A percentile compares a stretch with the other conserved stretches of the same genome.
phyloP scores from a whole-genome alignment of 768 basidiomycete species.

The Scleroderma bovista region DNA sequence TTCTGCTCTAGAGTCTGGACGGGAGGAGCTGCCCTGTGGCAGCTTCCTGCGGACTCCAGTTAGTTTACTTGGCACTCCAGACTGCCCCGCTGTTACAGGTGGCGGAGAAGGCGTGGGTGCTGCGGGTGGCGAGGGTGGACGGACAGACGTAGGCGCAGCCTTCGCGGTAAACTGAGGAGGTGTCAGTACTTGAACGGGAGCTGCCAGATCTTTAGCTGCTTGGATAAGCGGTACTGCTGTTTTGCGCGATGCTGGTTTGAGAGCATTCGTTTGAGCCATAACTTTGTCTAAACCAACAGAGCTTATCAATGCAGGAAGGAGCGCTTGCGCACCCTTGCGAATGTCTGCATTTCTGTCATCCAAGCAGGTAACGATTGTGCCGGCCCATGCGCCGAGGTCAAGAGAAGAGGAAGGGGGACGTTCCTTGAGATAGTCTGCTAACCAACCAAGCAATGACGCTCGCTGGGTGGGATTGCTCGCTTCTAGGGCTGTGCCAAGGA shows the following conservation, averaged over 20 bases:
- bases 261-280: constrained; percentile 74
- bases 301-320: constrained; percentile 71
- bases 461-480: constrained; percentile 84
- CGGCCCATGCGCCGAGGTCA: constrained; percentile 68
- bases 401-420: constrained; percentile 47
- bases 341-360: constrained; percentile 92
- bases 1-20: constrained; percentile 43
- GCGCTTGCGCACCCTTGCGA: constrained; percentile 80
- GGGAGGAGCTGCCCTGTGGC: constrained; percentile 48
- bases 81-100: constrained; percentile 24
- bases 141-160: constrained; percentile 1
- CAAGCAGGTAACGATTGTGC: constrained; percentile 64
- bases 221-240: constrained; percentile 87
- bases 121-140: constrained; percentile 16
- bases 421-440: constrained; percentile 72
- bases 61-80: constrained; percentile 36
- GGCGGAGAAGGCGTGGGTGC: constrained; percentile 41
- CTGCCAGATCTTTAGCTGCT: constrained; percentile 55
- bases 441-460: constrained; percentile 72
- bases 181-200: constrained; percentile 24
- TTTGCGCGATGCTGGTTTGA: constrained; percentile 88
- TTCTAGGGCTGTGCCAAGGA: constrained; percentile 78
- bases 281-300: constrained; percentile 80
- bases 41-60: constrained; percentile 69
- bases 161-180: constrained; percentile 25